Evolutionary conservation across 129 eudicot genomes (phyloP).

Genomic region (Escallonia rubra): DNA sequence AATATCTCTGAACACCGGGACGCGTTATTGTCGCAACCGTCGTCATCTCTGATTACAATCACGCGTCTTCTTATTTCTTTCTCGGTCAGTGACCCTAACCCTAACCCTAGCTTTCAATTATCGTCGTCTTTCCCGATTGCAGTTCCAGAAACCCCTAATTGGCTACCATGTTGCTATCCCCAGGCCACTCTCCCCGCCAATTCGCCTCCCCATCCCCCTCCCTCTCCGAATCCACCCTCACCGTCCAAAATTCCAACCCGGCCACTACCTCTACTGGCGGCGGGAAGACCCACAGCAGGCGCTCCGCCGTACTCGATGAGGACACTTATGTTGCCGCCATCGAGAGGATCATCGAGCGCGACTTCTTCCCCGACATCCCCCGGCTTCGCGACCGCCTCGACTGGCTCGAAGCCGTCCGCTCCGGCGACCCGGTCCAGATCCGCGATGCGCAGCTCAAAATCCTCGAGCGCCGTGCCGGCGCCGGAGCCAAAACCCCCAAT

Average conservation of each 20-base stretch:
- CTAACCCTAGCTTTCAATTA: not conserved
- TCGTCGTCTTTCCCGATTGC: not conserved
- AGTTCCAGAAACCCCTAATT: constrained; percentile 14
- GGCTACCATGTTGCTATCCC: constrained; percentile 60
- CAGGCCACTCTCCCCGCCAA: constrained; percentile 90
- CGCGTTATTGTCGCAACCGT: too few species aligned
- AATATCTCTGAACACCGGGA: too few species aligned
- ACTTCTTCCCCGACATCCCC: constrained; percentile 89
- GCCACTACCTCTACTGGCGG: constrained; percentile 1
- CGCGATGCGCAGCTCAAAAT: constrained; percentile 93
- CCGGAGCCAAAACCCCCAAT: constrained; percentile 2
- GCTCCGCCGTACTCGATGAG: constrained; percentile 74
- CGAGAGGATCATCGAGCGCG: constrained; percentile 89
- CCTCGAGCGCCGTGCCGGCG: constrained; percentile 59
- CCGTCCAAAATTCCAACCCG: constrained; percentile 29
- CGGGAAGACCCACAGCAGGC: constrained; percentile 40
- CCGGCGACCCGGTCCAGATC: constrained; percentile 74
- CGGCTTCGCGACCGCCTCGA: constrained; percentile 93
- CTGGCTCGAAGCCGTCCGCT: constrained; percentile 78
- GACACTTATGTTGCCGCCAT: constrained; percentile 86
- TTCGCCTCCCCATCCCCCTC: constrained; percentile 73
- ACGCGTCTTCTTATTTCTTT: too few species aligned
- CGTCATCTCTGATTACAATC: too few species aligned
- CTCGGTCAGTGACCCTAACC: not conserved
- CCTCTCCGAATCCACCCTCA: constrained; percentile 19